Evolutionary conservation across 139 green algal species (phyloP), one percentile per base, ranked within the genome.

Genomic region (Picochlorum costavermella): DNA sequence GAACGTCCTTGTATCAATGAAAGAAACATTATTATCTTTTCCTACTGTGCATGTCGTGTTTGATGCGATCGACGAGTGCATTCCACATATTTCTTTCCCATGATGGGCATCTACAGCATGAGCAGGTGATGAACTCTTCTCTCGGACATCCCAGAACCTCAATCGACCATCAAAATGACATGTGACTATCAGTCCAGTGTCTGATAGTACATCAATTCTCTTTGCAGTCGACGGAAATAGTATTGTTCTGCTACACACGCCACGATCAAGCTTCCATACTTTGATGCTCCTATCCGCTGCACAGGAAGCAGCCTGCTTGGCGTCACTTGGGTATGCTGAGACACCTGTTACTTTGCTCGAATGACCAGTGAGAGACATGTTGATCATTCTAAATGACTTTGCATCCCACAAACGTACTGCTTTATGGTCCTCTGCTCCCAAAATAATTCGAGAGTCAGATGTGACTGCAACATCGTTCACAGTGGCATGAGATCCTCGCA

Each of bases 341-440:
- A 92, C 75, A 8, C 60, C 76, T 40, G 36, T 81, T 2, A 90
- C 85, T 16, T 78, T 75, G 14, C 63, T 69, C 4, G 29, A 68
- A 69, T 93, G 86, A 2, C 86, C 86, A 1, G 86, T 92, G 36
- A 92, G 72, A n/a, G 85, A 85, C 17, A 46, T 44, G 60, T 86
- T 78, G 0, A 65, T 61, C n/a, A 74, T 57, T 28, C 76, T 56
- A 14, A 73, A 73, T 6, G 71, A 67, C 26, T 17, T 30, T 13
- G 75, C 64, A 57, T 85, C 80, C 84, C 82, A 91, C 37, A 86
- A 56, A 2, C 81, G 62, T 25, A 91, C 64, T 2, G 81, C 78
- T 53, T 80, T 72, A 65, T 87, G 79, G 5, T 67, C 66, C 2
- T 87, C 84, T 2, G 83, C 85, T 0, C 65, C 86, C 40, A 92